Evolutionary conservation across 306 rosid genomes (phyloP).

Genomic region (Benincasa hispida): DNA sequence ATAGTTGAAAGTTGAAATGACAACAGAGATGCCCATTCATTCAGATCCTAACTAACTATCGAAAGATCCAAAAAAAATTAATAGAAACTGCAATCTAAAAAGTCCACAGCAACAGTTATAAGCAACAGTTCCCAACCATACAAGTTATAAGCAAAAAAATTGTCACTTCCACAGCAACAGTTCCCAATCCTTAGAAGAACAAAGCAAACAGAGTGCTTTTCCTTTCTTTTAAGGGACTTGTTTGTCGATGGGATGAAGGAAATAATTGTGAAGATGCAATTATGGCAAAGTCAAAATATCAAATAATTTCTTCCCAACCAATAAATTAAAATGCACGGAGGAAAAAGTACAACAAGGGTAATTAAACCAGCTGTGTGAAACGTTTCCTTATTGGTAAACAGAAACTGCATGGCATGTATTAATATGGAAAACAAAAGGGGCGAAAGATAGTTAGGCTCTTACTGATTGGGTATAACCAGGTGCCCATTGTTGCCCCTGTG

Average conservation of each 20-base stretch:
- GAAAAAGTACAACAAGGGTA: neutral
- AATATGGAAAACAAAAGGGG: neutral
- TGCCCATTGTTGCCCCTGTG: slow-evolving; percentile 94
- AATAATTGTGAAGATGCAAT: neutral
- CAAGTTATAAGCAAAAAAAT: neutral
- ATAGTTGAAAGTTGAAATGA: neutral
- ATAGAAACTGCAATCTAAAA: neutral
- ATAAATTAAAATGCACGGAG: neutral
- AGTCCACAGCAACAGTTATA: neutral
- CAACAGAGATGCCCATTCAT: neutral
- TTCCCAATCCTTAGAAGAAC: neutral
- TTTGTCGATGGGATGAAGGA: neutral
- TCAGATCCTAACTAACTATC: neutral
- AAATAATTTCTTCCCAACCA: neutral
- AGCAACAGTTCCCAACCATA: neutral
- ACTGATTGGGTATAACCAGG: slow-evolving; percentile 91
- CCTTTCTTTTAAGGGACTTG: neutral
- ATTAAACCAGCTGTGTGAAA: neutral
- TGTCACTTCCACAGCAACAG: neutral
- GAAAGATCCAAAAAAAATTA: neutral
- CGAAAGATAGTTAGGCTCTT: neutral
- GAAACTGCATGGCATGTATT: neutral
- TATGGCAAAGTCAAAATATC: neutral
- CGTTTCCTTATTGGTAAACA: neutral
- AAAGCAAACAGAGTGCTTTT: neutral